Conservation (phyloP, 2,329 filamentous ascomycete genomes). For the Ambrosiella xylebori region DNA sequence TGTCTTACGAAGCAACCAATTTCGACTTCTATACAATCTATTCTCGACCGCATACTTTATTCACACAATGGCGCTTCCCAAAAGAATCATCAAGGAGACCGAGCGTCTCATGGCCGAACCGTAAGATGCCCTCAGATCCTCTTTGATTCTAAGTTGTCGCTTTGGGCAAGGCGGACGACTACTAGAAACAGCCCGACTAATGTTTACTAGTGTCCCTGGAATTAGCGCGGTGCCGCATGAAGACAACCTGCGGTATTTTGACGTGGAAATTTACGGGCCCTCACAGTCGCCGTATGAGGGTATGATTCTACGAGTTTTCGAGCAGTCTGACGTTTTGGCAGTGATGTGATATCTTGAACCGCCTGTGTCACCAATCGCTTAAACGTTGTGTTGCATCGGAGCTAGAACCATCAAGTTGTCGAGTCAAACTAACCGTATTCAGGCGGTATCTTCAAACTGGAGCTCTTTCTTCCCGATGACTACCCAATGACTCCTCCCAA, state of each 20-base stretch:
- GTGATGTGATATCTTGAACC: too few species aligned
- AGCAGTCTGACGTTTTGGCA: too few species aligned
- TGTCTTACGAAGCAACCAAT: too few species aligned
- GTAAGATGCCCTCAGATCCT: constrained; percentile 34
- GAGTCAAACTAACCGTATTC: neutral
- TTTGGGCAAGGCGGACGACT: constrained; percentile 4
- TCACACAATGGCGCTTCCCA: constrained; percentile 56
- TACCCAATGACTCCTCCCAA: constrained; percentile 99
- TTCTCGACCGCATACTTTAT: neutral
- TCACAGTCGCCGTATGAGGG: constrained; percentile 89
- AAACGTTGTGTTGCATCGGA: too few species aligned
- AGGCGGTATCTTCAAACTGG: constrained; percentile 84
- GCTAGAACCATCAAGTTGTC: neutral
- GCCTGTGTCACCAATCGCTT: neutral
- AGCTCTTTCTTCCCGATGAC: constrained; percentile 94
- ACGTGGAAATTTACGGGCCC: constrained; percentile 89
- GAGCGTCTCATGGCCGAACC: constrained; percentile 93
- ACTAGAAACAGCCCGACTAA: neutral
- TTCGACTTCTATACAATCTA: too few species aligned
- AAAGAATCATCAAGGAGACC: constrained; percentile 97
- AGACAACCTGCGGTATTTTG: constrained; percentile 95
- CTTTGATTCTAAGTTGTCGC: neutral
- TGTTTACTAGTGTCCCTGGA: constrained; percentile 59
- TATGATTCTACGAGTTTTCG: constrained; percentile 22
- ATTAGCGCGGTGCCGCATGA: constrained; percentile 93